A percentile compares a stretch with the other conserved stretches of the same genome.
phyloP scores from a whole-genome alignment of 2,329 filamentous ascomycete species.

The Xylariaceae sp. region DNA sequence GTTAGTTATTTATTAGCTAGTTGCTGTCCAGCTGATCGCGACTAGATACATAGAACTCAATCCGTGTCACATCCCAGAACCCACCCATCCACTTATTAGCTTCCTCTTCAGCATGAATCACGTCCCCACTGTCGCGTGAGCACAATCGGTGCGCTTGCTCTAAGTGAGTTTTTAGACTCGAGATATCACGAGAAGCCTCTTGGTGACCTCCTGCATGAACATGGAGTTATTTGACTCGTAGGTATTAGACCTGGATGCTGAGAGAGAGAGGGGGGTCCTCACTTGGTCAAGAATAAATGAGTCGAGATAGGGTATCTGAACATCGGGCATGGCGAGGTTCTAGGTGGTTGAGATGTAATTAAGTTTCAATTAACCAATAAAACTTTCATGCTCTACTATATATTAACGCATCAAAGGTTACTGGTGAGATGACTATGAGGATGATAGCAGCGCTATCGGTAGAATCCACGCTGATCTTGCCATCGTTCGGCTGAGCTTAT shows the following conservation, averaged over 20 bases:
- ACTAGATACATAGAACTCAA: neutral
- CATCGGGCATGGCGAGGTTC: neutral
- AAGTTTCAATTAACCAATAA: neutral
- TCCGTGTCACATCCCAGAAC: slow-evolving; percentile 3
- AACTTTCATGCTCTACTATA: neutral
- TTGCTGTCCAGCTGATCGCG: neutral
- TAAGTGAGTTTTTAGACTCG: slow-evolving; percentile 1
- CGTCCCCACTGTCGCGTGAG: slow-evolving; percentile 19
- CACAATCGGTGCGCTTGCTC: neutral
- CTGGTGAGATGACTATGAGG: neutral
- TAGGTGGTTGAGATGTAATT: neutral
- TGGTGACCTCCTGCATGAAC: neutral
- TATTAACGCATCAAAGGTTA: neutral
- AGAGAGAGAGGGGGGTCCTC: neutral
- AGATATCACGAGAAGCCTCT: neutral
- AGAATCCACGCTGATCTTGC: neutral
- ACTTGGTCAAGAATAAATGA: neutral
- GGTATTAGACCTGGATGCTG: no score
- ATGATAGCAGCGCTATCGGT: neutral
- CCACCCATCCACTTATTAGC: slow-evolving; percentile 3
- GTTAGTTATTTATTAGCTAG: no score
- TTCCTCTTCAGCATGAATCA: neutral
- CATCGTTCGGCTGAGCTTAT: neutral
- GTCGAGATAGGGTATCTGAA: no score
- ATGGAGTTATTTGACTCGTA: no score